Conservation (phyloP, 108 stramenopile genomes). For the Cylindrotheca closterium region DNA sequence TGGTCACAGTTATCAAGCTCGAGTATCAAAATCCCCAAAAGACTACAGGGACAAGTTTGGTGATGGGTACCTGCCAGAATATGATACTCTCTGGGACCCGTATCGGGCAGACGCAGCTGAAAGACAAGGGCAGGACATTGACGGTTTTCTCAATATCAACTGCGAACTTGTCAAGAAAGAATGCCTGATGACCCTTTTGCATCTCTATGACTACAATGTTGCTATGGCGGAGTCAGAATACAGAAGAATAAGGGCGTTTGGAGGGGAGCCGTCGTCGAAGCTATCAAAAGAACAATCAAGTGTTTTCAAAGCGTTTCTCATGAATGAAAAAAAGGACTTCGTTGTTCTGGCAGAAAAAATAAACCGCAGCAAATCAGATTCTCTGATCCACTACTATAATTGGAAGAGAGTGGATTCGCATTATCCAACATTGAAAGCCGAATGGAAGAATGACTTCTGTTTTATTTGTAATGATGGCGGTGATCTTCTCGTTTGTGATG, state of each 20-base stretch:
- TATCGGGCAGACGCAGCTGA: slow-evolving; percentile 35
- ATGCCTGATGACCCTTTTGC: slow-evolving; percentile 39
- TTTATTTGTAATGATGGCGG: slow-evolving; percentile 56
- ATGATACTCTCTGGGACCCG: slow-evolving; percentile 50
- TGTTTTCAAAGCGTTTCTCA: slow-evolving; percentile 15
- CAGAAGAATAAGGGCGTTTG: slow-evolving; percentile 1
- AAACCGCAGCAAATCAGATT: slow-evolving; percentile 39
- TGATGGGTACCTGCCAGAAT: slow-evolving; percentile 5
- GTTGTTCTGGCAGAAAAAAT: slow-evolving; percentile 46
- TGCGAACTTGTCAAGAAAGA: slow-evolving; percentile 37
- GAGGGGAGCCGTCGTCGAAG: slow-evolving; percentile 5
- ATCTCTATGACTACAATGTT: slow-evolving; percentile 46
- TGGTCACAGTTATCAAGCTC: slow-evolving; percentile 20
- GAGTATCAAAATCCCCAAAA: slow-evolving; percentile 1
- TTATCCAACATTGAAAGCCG: slow-evolving; percentile 40
- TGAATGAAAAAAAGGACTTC: slow-evolving; percentile 42
- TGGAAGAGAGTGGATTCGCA: slow-evolving; percentile 30
- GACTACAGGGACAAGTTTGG: slow-evolving; percentile 6
- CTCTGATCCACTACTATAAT: slow-evolving; percentile 60
- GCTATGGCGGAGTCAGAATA: slow-evolving; percentile 23
- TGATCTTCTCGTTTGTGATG: slow-evolving; percentile 68
- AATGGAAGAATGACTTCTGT: slow-evolving; percentile 57
- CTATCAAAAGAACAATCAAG: neutral
- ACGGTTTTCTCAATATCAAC: slow-evolving; percentile 37
- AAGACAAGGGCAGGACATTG: slow-evolving; percentile 39